Evolutionary conservation across 23 red algal genomes (phyloP).

Genomic region (Gracilaria domingensis): DNA sequence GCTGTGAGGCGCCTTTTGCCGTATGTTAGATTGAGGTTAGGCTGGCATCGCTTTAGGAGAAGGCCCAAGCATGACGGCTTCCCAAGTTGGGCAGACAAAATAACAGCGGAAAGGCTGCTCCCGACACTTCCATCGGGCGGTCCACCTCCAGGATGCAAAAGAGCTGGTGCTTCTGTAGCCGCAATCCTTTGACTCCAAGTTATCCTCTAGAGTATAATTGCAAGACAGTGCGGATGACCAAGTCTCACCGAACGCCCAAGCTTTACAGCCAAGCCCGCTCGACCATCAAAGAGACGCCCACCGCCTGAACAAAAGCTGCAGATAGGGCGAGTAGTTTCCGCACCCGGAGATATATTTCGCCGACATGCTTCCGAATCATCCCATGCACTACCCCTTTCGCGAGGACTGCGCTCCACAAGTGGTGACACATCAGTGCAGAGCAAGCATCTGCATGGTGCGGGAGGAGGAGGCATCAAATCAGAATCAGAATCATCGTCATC

Average conservation of each 20-base stretch:
- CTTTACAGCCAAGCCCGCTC: constrained; percentile 80
- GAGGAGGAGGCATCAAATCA: constrained; percentile 71
- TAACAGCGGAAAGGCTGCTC: constrained; percentile 70
- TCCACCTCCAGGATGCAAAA: constrained; percentile 64
- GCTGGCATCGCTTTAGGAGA: constrained; percentile 73
- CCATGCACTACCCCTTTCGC: neutral
- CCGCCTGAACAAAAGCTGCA: constrained; percentile 75
- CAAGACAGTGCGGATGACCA: constrained; percentile 87
- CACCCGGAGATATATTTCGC: neutral
- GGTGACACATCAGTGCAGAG: constrained; percentile 68
- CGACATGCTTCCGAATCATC: constrained; percentile 38
- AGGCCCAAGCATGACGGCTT: constrained; percentile 76
- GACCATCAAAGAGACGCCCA: constrained; percentile 69
- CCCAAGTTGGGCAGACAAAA: constrained; percentile 91
- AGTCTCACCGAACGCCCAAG: constrained; percentile 78
- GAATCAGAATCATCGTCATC: constrained; percentile 86
- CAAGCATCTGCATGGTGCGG: constrained; percentile 63
- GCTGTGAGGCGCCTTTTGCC: constrained; percentile 83
- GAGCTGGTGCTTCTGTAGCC: constrained; percentile 85
- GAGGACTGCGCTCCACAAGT: constrained; percentile 59
- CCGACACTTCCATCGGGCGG: constrained; percentile 52
- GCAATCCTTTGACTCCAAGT: constrained; percentile 86
- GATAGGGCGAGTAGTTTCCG: constrained; percentile 15
- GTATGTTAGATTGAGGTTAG: constrained; percentile 72
- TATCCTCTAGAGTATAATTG: constrained; percentile 81